These are phyloP conservation scores for Byssothecium circinans DNA, from an alignment of 2,329 filamentous ascomycete species.

Conservation along the genomic window DNA sequence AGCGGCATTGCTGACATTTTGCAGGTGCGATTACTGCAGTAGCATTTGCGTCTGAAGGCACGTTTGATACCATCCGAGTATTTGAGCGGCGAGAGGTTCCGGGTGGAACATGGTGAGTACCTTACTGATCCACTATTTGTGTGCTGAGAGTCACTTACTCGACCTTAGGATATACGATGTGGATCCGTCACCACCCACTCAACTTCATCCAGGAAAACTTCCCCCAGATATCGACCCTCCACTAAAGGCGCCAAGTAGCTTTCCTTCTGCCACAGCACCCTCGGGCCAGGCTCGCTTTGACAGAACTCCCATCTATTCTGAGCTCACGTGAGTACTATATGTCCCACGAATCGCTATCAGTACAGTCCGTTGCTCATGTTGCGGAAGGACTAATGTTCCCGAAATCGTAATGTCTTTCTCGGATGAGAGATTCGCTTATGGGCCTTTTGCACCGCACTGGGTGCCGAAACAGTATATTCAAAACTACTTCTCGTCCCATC, in stretches of 20 bases:
- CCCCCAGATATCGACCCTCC: conserved; percentile 53
- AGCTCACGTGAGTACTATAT: conserved; percentile 51
- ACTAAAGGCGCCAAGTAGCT: conserved; percentile 46
- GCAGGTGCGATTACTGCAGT: conserved; percentile 39
- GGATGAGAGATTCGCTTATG: conserved; percentile 56
- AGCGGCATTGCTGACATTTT: neutral
- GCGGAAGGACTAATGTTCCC: conserved; percentile 57
- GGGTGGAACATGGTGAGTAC: conserved; percentile 41
- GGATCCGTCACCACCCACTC: conserved; percentile 39
- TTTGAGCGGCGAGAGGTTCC: conserved; percentile 40
- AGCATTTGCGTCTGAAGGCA: conserved; percentile 38
- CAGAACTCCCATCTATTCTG: conserved; percentile 56
- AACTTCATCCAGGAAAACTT: conserved; percentile 48
- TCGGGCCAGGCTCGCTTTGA: conserved; percentile 50
- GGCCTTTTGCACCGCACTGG: conserved; percentile 59
- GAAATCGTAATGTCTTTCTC: conserved; percentile 61
- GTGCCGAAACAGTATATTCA: conserved; percentile 54
- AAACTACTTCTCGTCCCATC: conserved; percentile 57
- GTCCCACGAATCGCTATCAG: neutral
- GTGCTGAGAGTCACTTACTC: neutral
- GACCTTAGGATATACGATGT: conserved; percentile 56
- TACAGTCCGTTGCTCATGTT: neutral
- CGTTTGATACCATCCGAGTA: conserved; percentile 37
- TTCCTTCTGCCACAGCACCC: conserved; percentile 48
- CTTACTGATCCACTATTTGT: neutral